Base-by-base conservation (phyloP, 768 basidiomycete genomes). In the Trametes punicea region DNA sequence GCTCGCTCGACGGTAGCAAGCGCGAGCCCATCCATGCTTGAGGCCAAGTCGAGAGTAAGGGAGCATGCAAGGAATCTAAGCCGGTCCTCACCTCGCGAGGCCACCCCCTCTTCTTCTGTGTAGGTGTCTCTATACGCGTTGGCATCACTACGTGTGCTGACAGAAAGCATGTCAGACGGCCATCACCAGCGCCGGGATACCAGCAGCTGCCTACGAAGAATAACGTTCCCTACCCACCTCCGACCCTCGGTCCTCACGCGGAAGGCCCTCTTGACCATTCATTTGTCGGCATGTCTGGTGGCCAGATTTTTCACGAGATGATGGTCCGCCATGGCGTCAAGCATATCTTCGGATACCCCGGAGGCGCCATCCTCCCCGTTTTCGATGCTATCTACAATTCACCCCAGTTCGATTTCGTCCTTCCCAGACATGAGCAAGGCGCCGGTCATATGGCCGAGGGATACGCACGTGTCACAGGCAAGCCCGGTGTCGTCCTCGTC, bases 401-500 rank as follows among this genome's bases (percentile, higher is more conserved):
- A 6, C 81, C 85, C 3, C 87, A 97, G 71, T 98, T 98, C 64
- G 85, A 97, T 57, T 99, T 99, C 64, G 80, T 99, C 58, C 84
- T 98, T 15, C 96, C 96, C 13, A 83, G 96, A 26, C 96, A 99
- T 66, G 96, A 99, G 69, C 96, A 99, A 68, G 97, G 97, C 36
- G 96, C 94, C 2, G 96, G 96, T 0, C 96, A 99, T 73, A 99
- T 98, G 95, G 96, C 95, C 2, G 93, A 98, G 69, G 96, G 96
- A 0, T 99, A 99, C 69, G 96, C 96, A 30, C 88, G 95, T 44
- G 88, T 94, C n/a, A 90, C 93, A 0, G 96, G 97, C 46, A 93
- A 94, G 65, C 97, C 96, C 51, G 96, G 96, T 59, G 93, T 99
- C 66, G 90, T 98, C 55, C 89, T 98, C 66, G 96, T 98, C 60